Percentiles rank a stretch among this genome's conserved stretches.
Evolutionary conservation across 2,329 filamentous ascomycete species (phyloP).

Genomic region (Triangularia setosa): DNA sequence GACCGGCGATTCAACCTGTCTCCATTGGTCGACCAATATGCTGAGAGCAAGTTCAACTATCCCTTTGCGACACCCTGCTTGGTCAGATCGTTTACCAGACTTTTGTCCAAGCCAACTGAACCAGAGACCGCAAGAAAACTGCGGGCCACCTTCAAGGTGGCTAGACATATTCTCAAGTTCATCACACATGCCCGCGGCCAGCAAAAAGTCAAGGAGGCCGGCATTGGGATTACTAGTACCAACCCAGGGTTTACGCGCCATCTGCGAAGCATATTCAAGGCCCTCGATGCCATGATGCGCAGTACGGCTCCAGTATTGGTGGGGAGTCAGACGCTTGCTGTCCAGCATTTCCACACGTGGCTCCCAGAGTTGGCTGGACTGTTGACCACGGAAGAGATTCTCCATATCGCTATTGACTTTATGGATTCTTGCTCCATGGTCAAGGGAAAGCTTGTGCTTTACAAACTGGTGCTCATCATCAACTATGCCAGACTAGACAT

Average conservation of each 20-base stretch:
- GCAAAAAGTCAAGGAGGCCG: conserved; percentile 83
- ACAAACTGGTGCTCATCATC: conserved; percentile 88
- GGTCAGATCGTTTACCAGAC: conserved; percentile 77
- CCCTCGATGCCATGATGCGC: conserved; percentile 83
- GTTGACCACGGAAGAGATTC: conserved; percentile 75
- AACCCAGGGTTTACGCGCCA: conserved; percentile 75
- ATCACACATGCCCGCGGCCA: conserved; percentile 85
- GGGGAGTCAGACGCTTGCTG: conserved; percentile 88
- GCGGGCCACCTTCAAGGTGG: conserved; percentile 90
- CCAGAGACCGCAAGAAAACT: conserved; percentile 78
- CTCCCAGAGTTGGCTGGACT: conserved; percentile 81
- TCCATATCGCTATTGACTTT: conserved; percentile 88
- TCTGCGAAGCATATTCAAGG: conserved; percentile 81
- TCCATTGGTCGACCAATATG: conserved; percentile 87
- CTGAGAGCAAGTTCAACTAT: conserved; percentile 84
- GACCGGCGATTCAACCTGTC: conserved; percentile 90
- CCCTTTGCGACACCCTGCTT: conserved; percentile 87
- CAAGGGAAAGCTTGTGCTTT: conserved; percentile 85
- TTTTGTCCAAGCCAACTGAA: conserved; percentile 79
- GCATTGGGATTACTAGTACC: conserved; percentile 75
- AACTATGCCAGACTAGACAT: conserved; percentile 82
- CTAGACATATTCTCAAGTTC: conserved; percentile 88
- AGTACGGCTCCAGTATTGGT: conserved; percentile 81
- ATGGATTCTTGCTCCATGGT: conserved; percentile 85
- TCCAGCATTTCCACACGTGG: conserved; percentile 97